These are phyloP conservation scores for Corylus avellana DNA, from an alignment of 306 rosid species.

Conservation along the genomic window DNA sequence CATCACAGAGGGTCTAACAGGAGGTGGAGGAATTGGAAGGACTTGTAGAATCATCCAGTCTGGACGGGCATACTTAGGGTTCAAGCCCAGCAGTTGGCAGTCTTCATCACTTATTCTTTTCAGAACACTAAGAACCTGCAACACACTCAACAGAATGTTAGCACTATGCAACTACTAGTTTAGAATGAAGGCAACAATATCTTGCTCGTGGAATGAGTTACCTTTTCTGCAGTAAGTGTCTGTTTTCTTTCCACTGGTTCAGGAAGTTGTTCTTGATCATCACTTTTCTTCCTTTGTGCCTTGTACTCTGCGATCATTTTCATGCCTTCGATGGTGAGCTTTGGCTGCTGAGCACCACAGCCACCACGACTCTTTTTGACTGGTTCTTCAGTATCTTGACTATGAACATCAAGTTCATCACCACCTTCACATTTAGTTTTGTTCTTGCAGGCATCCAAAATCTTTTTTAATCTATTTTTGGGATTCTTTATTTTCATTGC, in stretches of 20 bases:
- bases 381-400: constrained; percentile 70
- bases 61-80: constrained; percentile 94
- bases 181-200: not conserved
- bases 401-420: constrained; percentile 78
- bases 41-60: constrained; percentile 99
- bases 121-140: constrained; percentile 86
- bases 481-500: constrained; percentile 86
- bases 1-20: constrained; percentile 99
- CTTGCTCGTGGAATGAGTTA: constrained; percentile 18
- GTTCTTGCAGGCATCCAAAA: constrained; percentile 91
- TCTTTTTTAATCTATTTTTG: constrained; percentile 70
- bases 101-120: constrained; percentile 95
- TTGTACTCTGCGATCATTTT: constrained; percentile 88
- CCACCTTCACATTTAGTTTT: constrained; percentile 96
- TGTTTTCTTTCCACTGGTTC: constrained; percentile 98
- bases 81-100: constrained; percentile 82
- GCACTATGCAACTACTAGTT: not conserved
- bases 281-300: constrained; percentile 87
- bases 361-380: constrained; percentile 91
- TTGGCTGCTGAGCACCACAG: constrained; percentile 99
- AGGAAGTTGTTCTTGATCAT: constrained; percentile 96
- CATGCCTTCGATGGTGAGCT: constrained; percentile 90
- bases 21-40: constrained; percentile 98
- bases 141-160: constrained; percentile 24
- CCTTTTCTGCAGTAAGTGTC: constrained; percentile 93